Percentiles rank a stretch among this genome's conserved stretches.
Conservation (phyloP, 1,139 yeast species). For the Kodamaea suecica region DNA sequence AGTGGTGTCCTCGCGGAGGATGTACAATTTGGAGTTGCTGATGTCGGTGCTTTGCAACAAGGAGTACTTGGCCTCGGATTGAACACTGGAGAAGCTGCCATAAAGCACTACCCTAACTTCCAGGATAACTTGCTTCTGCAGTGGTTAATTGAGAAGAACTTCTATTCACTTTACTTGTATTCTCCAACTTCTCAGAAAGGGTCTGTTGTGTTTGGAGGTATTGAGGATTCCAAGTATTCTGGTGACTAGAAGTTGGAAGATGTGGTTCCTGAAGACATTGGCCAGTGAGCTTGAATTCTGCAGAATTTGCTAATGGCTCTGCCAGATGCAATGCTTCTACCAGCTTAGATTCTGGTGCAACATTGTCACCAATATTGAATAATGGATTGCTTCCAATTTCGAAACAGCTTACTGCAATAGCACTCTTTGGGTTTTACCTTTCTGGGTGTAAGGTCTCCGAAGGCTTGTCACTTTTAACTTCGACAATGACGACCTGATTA, state of each 20-base stretch:
- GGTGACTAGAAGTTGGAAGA: conserved; percentile 16
- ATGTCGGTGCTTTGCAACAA: conserved; percentile 11
- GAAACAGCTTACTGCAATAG: neutral
- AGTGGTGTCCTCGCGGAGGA: conserved; percentile 5
- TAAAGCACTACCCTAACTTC: conserved; percentile 16
- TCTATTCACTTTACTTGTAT: conserved; percentile 15
- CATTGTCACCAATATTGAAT: conserved; percentile 24
- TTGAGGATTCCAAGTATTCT: conserved; percentile 24
- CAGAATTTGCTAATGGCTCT: conserved; percentile 2
- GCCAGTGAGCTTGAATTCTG: conserved; percentile 6
- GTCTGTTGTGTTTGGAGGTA: conserved; percentile 25
- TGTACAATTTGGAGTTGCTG: conserved; percentile 16
- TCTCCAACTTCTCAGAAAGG: conserved; percentile 11
- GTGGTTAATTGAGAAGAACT: conserved; percentile 20
- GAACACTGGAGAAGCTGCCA: conserved; percentile 10
- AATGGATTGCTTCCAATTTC: conserved; percentile 12
- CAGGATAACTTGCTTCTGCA: conserved; percentile 19
- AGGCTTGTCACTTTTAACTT: conserved; percentile 6
- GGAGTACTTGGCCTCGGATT: conserved; percentile 22
- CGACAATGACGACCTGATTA: conserved; percentile 20
- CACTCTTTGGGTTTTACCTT: neutral
- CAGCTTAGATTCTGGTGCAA: conserved; percentile 41
- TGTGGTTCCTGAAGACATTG: conserved; percentile 4
- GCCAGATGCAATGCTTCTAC: conserved; percentile 12
- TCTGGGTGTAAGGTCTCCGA: conserved; percentile 4